phyloP scores from a whole-genome alignment of 2,329 filamentous ascomycete genomes.

The Didymellaceae sp. region DNA sequence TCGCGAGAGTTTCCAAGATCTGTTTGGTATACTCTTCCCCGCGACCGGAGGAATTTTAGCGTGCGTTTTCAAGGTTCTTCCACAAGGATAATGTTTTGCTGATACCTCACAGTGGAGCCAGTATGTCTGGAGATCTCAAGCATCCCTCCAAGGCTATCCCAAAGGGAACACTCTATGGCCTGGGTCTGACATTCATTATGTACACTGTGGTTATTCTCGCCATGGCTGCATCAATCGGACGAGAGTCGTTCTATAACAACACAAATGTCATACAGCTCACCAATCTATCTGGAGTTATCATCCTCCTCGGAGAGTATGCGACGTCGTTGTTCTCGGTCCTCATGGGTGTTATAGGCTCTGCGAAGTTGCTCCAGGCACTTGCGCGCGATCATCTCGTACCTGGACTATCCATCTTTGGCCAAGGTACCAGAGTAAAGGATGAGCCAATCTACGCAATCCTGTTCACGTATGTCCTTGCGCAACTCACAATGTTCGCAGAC shows the following conservation, averaged over 20 bases:
- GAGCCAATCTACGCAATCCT: constrained; percentile 79
- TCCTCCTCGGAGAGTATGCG: constrained; percentile 82
- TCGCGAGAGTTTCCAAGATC: constrained; percentile 74
- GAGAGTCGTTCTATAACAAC: constrained; percentile 74
- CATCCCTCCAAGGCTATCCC: constrained; percentile 86
- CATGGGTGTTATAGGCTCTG: constrained; percentile 85
- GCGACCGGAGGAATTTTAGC: constrained; percentile 68
- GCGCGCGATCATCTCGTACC: constrained; percentile 80
- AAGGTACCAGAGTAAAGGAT: constrained; percentile 73
- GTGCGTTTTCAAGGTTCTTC: constrained; percentile 41
- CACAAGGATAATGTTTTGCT: constrained; percentile 1
- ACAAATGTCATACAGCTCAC: constrained; percentile 81
- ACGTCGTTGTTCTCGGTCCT: constrained; percentile 84
- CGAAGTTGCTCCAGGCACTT: constrained; percentile 83
- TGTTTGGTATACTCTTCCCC: constrained; percentile 88
- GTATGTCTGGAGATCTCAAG: constrained; percentile 86
- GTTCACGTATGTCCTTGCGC: constrained; percentile 75
- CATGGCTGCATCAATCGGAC: constrained; percentile 77
- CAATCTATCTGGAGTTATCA: constrained; percentile 75
- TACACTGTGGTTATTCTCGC: constrained; percentile 80
- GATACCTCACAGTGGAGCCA: constrained; percentile 68
- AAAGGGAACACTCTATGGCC: constrained; percentile 79
- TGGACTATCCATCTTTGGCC: constrained; percentile 74
- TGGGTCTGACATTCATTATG: constrained; percentile 75
- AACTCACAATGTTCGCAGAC: constrained; percentile 80